Base-by-base conservation (phyloP, 2,329 filamentous ascomycete species). In the Fusarium humuli region DNA sequence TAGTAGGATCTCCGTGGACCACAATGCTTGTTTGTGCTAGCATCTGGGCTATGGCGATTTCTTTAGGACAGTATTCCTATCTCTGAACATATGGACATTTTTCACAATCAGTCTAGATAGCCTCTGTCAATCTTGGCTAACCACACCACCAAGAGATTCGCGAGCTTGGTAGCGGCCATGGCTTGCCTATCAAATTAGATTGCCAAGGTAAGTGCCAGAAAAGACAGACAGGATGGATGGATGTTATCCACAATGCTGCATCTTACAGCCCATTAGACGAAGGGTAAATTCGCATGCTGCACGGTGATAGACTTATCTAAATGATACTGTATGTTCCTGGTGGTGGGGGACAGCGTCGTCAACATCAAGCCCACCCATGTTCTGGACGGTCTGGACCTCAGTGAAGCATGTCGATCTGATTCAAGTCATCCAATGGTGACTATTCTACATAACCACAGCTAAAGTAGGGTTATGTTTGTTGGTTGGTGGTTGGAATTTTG, bases 361-460 rank as follows among this genome's bases (percentile, higher is more conserved):
- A 61, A 60, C 61, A 42, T 22, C 61, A 70, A 70, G 61, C 61
- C 66, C 50, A 20, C 30, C 47, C 61, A 55, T 57, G 65, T 61
- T 66, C 59, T 69, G 37, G 42, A 63, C 57, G 73, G 73, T 75
- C 73, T 75, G 61, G 73, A 72, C 71, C 67, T 61, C 42, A 60
- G 56, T 65, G 67, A 41, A 75, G 61, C 57, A 49, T 71, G 71
- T 59, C 73, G 69, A 75, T 74, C 72, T 53, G 53, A 46, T 69
- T 29, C 42, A 40, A 59, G 44, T 44, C 34, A 40, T 44, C 73
- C 69, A 73, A 73, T 73, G 30, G 53, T 48, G 48, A 53, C 47
- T 20, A 30, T 57, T 42, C 55, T 66, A 66, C 63, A 66, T 66
- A 66, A 59, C 41, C 48, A 25, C 34, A 52, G 34, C 49, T 29